phyloP scores from a whole-genome alignment of 768 basidiomycete genomes.

The Amanita fuliginea region DNA sequence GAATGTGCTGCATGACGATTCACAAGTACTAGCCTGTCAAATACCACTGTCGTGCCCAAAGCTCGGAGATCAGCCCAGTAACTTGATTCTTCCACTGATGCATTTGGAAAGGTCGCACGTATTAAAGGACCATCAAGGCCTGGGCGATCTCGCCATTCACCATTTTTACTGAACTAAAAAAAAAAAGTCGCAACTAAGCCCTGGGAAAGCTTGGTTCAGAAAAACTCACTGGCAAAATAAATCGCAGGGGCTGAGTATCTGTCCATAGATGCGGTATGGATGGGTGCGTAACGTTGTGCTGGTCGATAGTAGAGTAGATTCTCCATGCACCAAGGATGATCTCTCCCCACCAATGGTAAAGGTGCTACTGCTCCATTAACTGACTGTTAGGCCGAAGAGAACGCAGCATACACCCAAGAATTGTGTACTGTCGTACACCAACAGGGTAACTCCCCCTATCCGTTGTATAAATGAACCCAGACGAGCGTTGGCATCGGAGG shows the following conservation, averaged over 20 bases:
- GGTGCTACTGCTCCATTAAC: conserved; percentile 20
- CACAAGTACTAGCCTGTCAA: conserved; percentile 48
- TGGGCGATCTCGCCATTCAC: conserved; percentile 49
- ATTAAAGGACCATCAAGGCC: conserved; percentile 54
- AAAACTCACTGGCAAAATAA: conserved; percentile 19
- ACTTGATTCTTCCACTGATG: conserved; percentile 42
- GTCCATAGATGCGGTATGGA: conserved; percentile 3
- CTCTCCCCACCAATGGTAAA: conserved; percentile 38
- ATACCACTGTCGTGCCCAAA: conserved; percentile 38
- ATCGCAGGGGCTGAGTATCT: conserved; percentile 12
- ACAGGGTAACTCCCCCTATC: conserved; percentile 5
- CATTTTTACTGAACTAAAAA: conserved; percentile 13
- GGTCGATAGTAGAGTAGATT: conserved; percentile 19
- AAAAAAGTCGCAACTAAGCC: background rate
- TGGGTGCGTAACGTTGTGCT: background rate
- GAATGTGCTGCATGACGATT: conserved; percentile 54
- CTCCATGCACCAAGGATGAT: conserved; percentile 32
- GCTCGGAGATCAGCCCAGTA: conserved; percentile 54
- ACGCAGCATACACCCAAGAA: conserved; percentile 14
- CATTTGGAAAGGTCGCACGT: conserved; percentile 50
- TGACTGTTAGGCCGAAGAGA: background rate
- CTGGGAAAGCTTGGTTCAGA: too few relatives aligned
- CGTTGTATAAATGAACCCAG: too few relatives aligned
- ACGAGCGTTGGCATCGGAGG: too few relatives aligned
- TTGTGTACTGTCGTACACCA: conserved; percentile 14